phyloP scores from a whole-genome alignment of 306 rosid species.

The Prunus davidiana region DNA sequence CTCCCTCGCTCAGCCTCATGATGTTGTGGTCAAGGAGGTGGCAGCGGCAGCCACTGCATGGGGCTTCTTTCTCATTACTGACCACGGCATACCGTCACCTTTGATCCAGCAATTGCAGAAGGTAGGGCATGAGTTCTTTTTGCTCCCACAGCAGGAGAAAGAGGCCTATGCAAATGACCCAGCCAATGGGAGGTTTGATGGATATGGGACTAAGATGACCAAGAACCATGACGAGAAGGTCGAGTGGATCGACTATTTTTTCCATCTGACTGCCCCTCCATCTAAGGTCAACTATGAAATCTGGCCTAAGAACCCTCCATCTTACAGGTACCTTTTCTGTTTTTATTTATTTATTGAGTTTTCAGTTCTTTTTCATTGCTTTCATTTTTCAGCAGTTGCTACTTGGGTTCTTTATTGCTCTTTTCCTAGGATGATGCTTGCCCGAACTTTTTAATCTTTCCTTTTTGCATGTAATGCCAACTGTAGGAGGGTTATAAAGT shows the following conservation, averaged over 20 bases:
- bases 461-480: no score
- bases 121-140: constrained; percentile 49
- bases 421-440: no score
- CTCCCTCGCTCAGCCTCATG: constrained; percentile 32
- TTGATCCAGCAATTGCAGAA: constrained; percentile 43
- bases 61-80: constrained; percentile 52
- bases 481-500: no score
- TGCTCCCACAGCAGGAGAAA: constrained; percentile 49
- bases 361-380: neutral
- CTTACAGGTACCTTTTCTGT: constrained; percentile 35
- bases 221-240: constrained; percentile 49
- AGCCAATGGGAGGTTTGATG: constrained; percentile 46
- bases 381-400: no score
- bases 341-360: neutral
- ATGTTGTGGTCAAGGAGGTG: constrained; percentile 12
- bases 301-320: constrained; percentile 54
- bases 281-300: constrained; percentile 35
- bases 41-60: constrained; percentile 36
- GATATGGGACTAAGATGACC: constrained; percentile 66
- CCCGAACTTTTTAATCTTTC: no score
- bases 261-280: constrained; percentile 52
- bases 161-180: constrained; percentile 62
- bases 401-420: no score
- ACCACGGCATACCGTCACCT: constrained; percentile 44
- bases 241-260: constrained; percentile 72